phyloP scores from a whole-genome alignment of 345 rosid species.

The Stellera chamaejasme region DNA sequence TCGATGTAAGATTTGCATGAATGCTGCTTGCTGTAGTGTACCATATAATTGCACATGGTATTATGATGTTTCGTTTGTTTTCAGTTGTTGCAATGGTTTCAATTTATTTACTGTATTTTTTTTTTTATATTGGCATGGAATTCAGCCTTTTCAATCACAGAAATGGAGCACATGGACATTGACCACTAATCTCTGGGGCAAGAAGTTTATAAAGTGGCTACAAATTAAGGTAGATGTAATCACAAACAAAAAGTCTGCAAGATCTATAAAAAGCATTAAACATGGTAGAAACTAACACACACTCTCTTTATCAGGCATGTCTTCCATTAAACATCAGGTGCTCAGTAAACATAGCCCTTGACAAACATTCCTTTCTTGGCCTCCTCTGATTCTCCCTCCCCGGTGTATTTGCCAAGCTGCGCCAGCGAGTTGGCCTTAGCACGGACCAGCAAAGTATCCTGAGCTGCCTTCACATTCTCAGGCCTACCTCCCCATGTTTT shows the following conservation, averaged over 20 bases:
- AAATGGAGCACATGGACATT: slow-evolving; percentile 8
- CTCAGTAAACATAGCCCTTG: slow-evolving; percentile 73
- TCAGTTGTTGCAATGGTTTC: no score
- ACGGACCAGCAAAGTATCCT: slow-evolving; percentile 54
- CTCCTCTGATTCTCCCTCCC: slow-evolving; percentile 87
- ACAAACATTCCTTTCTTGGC: slow-evolving; percentile 93
- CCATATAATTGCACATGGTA: no score
- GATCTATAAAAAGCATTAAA: slow-evolving; percentile 23
- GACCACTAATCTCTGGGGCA: slow-evolving; percentile 24
- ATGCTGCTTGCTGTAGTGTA: no score
- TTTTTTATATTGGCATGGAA: no score
- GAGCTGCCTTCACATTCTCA: slow-evolving; percentile 81
- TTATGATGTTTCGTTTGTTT: no score
- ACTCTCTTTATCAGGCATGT: slow-evolving; percentile 19
- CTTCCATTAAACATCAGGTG: slow-evolving; percentile 8
- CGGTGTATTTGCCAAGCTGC: slow-evolving; percentile 91
- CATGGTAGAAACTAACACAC: slow-evolving; percentile 12
- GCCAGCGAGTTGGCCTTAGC: slow-evolving; percentile 90
- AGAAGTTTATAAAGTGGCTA: slow-evolving; percentile 34
- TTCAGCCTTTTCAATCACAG: no score
- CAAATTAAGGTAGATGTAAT: slow-evolving; percentile 19
- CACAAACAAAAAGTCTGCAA: slow-evolving; percentile 37
- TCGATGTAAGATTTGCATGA: no score
- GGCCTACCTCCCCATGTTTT: slow-evolving; percentile 92
- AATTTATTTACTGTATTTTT: no score